These are phyloP conservation scores for Violaceomyces palustris DNA, from an alignment of 1,284 basidiomycete species.

Conservation along the genomic window DNA sequence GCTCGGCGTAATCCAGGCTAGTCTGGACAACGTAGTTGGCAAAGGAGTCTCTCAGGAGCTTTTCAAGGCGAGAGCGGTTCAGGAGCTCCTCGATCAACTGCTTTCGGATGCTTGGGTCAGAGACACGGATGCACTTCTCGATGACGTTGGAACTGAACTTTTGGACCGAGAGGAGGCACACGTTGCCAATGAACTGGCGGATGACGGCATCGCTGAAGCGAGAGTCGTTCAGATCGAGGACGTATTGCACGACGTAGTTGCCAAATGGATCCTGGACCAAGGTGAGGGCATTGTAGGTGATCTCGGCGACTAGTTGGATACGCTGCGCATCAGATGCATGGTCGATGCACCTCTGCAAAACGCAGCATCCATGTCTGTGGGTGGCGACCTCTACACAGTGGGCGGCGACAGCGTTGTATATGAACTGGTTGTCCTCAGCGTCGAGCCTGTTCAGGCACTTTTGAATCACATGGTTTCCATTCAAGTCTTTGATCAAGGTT, in stretches of 20 bases:
- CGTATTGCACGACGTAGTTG: conserved; percentile 94
- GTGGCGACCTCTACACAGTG: conserved; percentile 99
- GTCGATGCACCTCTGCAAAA: conserved; percentile 96
- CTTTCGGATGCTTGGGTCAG: conserved; percentile 88
- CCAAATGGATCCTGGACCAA: conserved; percentile 98
- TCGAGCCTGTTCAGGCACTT: conserved; percentile 97
- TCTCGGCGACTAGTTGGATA: conserved; percentile 94
- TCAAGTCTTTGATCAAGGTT: conserved; percentile 98
- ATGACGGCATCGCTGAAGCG: conserved; percentile 96
- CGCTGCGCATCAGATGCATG: conserved; percentile 94
- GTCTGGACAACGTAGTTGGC: conserved; percentile 53
- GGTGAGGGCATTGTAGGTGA: conserved; percentile 95
- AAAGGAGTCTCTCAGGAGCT: conserved; percentile 71
- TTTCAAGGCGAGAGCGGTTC: conserved; percentile 89
- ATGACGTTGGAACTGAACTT: conserved; percentile 97
- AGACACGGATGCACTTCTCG: conserved; percentile 96
- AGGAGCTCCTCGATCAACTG: conserved; percentile 91
- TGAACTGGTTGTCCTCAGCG: conserved; percentile 99
- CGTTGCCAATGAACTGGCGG: conserved; percentile 94
- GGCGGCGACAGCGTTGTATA: conserved; percentile 97
- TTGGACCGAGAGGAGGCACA: conserved; percentile 94
- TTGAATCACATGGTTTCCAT: conserved; percentile 99
- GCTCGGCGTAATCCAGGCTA: conserved; percentile 50
- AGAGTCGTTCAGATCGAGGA: conserved; percentile 94
- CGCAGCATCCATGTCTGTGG: conserved; percentile 97